These are phyloP conservation scores for Suhomyces bribrorum DNA, from an alignment of 1,139 yeast species.

Conservation along the genomic window DNA sequence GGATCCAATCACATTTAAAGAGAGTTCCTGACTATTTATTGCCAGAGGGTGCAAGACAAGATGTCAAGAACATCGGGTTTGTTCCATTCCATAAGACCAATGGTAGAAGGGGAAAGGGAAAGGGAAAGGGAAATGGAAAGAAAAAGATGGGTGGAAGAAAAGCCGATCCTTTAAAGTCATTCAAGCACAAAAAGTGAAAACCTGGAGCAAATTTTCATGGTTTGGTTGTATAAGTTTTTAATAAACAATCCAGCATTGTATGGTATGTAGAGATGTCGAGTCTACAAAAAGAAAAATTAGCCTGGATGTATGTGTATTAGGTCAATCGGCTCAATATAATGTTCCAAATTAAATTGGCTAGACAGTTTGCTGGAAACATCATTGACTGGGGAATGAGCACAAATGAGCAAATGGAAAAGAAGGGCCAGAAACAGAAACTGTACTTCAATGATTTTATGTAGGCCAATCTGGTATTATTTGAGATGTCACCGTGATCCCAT, in stretches of 20 bases:
- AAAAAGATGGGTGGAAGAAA: constrained; percentile 45
- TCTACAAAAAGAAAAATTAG: background rate
- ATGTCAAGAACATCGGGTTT: constrained; percentile 64
- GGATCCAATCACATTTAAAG: constrained; percentile 83
- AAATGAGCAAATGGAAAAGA: constrained; percentile 53
- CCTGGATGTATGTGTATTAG: background rate
- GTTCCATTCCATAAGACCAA: constrained; percentile 71
- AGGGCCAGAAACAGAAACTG: constrained; percentile 62
- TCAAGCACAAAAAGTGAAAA: constrained; percentile 22
- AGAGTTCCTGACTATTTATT: constrained; percentile 89
- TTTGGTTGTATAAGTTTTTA: background rate
- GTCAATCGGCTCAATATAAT: constrained; percentile 42
- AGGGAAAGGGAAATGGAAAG: constrained; percentile 22
- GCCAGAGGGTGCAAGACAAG: constrained; percentile 74
- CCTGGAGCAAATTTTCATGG: too few species aligned
- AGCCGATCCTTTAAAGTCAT: constrained; percentile 70
- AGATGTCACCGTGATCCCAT: constrained; percentile 56
- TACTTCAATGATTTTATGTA: constrained; percentile 51
- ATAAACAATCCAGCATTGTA: background rate
- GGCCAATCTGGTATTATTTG: constrained; percentile 28
- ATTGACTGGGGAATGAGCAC: constrained; percentile 46
- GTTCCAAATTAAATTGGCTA: constrained; percentile 59
- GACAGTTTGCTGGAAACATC: constrained; percentile 60
- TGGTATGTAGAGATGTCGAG: background rate
- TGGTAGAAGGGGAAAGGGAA: constrained; percentile 46